Conservation (phyloP, 768 basidiomycete genomes). For the Tricholoma furcatifolium region DNA sequence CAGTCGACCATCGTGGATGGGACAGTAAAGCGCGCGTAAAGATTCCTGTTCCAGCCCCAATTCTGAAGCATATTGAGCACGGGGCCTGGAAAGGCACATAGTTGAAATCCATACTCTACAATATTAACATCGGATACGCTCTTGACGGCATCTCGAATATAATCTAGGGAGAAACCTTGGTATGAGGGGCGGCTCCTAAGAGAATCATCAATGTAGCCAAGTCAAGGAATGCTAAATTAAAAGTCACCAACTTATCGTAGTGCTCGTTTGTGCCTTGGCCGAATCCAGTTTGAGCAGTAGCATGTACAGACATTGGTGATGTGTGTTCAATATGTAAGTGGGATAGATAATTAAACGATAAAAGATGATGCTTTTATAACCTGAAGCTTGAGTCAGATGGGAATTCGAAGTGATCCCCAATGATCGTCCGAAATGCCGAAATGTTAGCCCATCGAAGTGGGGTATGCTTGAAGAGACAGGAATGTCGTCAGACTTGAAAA, state of each 20-base stretch:
- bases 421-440: too few relatives aligned
- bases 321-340: neutral
- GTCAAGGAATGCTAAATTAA: neutral
- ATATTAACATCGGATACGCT: constrained; percentile 49
- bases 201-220: neutral
- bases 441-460: too few relatives aligned
- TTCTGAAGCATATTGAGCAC: constrained; percentile 38
- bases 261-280: constrained; percentile 79
- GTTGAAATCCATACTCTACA: constrained; percentile 54
- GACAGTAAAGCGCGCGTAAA: constrained; percentile 82
- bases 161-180: constrained; percentile 57
- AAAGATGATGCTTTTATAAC: neutral
- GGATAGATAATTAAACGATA: neutral
- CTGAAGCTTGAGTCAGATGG: too few relatives aligned
- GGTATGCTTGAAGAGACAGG: too few relatives aligned
- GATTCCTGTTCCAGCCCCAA: constrained; percentile 86
- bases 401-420: too few relatives aligned
- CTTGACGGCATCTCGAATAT: constrained; percentile 52
- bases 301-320: constrained; percentile 45
- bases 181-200: constrained; percentile 81
- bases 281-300: constrained; percentile 72
- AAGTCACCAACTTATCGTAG: constrained; percentile 57
- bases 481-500: too few relatives aligned
- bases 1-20: constrained; percentile 51
- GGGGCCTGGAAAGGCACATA: neutral